Evolutionary conservation across 169 alveolate genomes (phyloP), one percentile per base, ranked within the genome.

Genomic region (Plasmodium falciparum): DNA sequence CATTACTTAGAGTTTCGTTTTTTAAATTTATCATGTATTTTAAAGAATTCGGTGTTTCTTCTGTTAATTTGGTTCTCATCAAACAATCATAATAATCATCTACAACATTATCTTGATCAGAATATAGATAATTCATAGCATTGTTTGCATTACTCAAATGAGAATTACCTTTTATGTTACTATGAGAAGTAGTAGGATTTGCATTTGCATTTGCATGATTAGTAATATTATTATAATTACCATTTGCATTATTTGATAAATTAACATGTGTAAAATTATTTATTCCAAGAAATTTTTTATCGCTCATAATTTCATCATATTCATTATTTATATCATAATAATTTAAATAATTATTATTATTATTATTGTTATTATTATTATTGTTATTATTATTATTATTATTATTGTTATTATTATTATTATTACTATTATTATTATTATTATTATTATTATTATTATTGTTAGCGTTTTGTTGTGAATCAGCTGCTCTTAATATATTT

Each of bases 51-150:
- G 76, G 39, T 1, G 89, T 20, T 26, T 78, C 89, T 39, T 78
- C 76, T 2, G 89, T 15, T 52, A 78, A 52, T 15, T 78, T 78
- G 43, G 89, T 66, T 43, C 89, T 65, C 89, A 78, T 78, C 2
- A 78, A 69, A 52, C 78, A 78, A 9, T 78, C 89, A 78, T 78
- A 78, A 78, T 78, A 78, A 66, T 78, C 80, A 2, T 78, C 89
- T 13, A 78, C 72, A 33, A 66, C 50, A 65, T 78, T 76, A 12
- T 78, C 76, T 29, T 78, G 52, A 29, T 78, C 89, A 33, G 78
- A 56, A 26, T 26, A 43, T 0, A 54, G 4, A 20, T 65, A 65
- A 50, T 50, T 49, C 29, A 29, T 59, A 15, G 62, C 24, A 56
- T n/a, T 66, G 43, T 73, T 73, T 3, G 86, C 24, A 20, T 69